A percentile compares a stretch with the other conserved stretches of the same genome.
Conservation (phyloP, 805 yeast species). For the Kodamaea lidongshanica region DNA sequence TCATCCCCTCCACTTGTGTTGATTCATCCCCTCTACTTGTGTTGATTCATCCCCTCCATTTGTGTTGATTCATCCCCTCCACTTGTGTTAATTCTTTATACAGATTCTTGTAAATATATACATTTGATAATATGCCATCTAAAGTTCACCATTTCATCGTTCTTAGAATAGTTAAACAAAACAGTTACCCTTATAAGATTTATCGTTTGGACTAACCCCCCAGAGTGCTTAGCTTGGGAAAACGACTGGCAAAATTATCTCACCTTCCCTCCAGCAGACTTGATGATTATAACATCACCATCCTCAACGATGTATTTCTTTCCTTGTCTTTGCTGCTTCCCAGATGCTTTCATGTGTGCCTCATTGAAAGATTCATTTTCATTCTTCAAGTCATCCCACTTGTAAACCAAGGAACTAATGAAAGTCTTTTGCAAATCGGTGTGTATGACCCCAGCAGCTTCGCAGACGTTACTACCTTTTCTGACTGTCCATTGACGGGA, state of each 20-base stretch:
- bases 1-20: too few species aligned
- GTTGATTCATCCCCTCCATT: too few species aligned
- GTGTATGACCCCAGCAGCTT: conserved; percentile 88
- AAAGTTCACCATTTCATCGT: too few species aligned
- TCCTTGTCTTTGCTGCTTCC: conserved; percentile 62
- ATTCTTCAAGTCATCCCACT: conserved; percentile 49
- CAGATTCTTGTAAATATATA: too few species aligned
- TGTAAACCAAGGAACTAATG: conserved; percentile 68
- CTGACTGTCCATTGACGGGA: conserved; percentile 87
- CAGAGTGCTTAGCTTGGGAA: too few species aligned
- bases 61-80: too few species aligned
- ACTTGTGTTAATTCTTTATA: too few species aligned
- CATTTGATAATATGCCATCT: too few species aligned
- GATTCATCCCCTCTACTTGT: too few species aligned
- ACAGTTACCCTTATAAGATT: too few species aligned
- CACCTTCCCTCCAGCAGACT: conserved; percentile 61
- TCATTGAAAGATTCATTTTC: conserved; percentile 46
- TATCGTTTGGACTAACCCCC: too few species aligned
- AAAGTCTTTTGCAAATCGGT: conserved; percentile 79
- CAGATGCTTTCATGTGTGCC: conserved; percentile 45
- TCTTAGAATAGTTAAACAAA: too few species aligned
- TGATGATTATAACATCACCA: conserved; percentile 73
- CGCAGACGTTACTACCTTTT: conserved; percentile 70
- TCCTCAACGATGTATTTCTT: conserved; percentile 76
- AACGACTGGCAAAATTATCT: conserved; percentile 4